A percentile compares a stretch with the other conserved stretches of the same genome.
Evolutionary conservation across 2,329 filamentous ascomycete genomes (phyloP).

Genomic region (Bipolaris cookei): DNA sequence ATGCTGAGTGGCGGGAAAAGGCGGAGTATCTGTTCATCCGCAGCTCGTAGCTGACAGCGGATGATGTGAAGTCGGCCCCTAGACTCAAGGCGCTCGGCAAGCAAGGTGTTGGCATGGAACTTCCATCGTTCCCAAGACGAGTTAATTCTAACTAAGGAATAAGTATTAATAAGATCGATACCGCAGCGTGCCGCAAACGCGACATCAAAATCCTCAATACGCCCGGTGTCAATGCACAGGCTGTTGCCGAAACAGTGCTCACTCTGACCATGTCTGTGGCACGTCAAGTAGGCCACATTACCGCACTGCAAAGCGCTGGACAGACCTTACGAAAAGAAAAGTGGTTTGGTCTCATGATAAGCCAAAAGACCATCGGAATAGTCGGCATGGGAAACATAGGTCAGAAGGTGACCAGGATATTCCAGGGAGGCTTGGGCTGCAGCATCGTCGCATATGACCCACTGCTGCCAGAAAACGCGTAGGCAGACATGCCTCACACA

Average conservation of each 20-base stretch:
- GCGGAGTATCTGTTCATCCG: constrained; percentile 52
- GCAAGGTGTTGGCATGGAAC: constrained; percentile 53
- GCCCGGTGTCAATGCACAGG: constrained; percentile 54
- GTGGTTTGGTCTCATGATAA: constrained; percentile 51
- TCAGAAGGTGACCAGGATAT: constrained; percentile 24
- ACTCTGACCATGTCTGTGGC: constrained; percentile 46
- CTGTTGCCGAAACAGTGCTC: constrained; percentile 52
- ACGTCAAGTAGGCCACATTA: constrained; percentile 29
- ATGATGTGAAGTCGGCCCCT: constrained; percentile 48
- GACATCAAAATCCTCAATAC: constrained; percentile 58
- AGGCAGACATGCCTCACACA: constrained; percentile 26
- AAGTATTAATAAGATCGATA: constrained; percentile 55
- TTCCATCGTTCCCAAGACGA: no score
- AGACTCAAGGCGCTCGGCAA: constrained; percentile 55
- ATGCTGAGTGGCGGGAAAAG: constrained; percentile 51
- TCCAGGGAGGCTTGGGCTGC: constrained; percentile 48
- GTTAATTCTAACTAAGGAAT: no score
- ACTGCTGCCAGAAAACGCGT: constrained; percentile 52
- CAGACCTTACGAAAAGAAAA: constrained; percentile 49
- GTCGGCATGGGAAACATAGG: constrained; percentile 55
- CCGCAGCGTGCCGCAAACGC: constrained; percentile 45
- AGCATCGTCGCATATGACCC: constrained; percentile 52
- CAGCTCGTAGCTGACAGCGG: constrained; percentile 47
- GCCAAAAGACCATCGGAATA: constrained; percentile 55
- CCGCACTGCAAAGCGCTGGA: constrained; percentile 43